Evolutionary conservation across 768 basidiomycete species (phyloP), one percentile per base, ranked within the genome.

Genomic region (Boletus rex-veris): DNA sequence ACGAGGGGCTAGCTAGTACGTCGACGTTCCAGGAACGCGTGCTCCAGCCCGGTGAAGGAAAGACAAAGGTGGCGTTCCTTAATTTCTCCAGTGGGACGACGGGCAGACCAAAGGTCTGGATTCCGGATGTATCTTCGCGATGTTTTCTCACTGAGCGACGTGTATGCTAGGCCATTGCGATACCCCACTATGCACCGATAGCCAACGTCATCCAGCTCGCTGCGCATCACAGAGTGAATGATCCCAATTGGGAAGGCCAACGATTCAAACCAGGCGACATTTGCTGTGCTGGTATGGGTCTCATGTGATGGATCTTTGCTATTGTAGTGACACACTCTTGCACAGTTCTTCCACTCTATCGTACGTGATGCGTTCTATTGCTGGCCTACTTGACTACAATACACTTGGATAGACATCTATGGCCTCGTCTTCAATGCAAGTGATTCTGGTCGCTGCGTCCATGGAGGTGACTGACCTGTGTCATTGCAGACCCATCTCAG

Each of bases 31-130:
- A 68, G 7, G 86, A 88, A 64, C 73, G 77, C 28, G 74, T 58
- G 35, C 67, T 90, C 39, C 65, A 55, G 4, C 75, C 76, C 0
- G 84, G 84, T 2, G 88, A 90, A 69, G 86, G 73, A 16, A 86
- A 75, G 68, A 84, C 78, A 11, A 90, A 86, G 64, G 64, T 89
- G 14, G 88, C 88, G 0, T 81, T 88, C 55, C 69, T 88, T 26
- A 82, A 78, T 63, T 89, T 89, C 63, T 88, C 86, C 0, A 88
- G 86, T 19, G 85, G 85, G 21, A 90, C 88, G 0, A 90, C 88
- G 3, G 88, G 88, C 1, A 80, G 74, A 55, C 88, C 88, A 0
- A 87, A 90, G 80, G 84, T 83, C 48, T n/a, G 55, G 18, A 21
- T 31, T 41, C 24, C 14, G 10, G n/a, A 18, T 19, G 15, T 24